A percentile compares a stretch with the other conserved stretches of the same genome.
These are phyloP conservation scores for Umbelopsis isabellina DNA, from an alignment of 192 early-diverging fungal genomes.

Conservation along the genomic window DNA sequence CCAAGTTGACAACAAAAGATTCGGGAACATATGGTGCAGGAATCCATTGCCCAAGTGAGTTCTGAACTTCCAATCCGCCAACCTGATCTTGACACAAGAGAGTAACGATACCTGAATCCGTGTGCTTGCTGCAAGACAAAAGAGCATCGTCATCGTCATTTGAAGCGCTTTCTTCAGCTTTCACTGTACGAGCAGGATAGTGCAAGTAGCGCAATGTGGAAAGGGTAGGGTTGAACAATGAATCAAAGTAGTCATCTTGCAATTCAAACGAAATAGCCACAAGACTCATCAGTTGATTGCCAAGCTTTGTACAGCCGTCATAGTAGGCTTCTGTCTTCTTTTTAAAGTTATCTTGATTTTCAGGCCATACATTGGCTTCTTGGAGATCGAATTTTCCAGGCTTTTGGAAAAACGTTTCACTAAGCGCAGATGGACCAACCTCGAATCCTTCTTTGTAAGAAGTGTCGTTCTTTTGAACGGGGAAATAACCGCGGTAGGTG, in stretches of 20 bases:
- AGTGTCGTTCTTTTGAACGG: slow-evolving; percentile 18
- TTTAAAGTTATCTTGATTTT: background rate
- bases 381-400: slow-evolving; percentile 5
- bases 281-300: slow-evolving; percentile 5
- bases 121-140: slow-evolving; percentile 16
- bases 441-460: slow-evolving; percentile 19
- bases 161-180: slow-evolving; percentile 1
- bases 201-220: slow-evolving; percentile 7
- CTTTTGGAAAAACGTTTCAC: background rate
- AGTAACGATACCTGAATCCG: background rate
- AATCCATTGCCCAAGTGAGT: slow-evolving; percentile 13
- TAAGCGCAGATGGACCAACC: background rate
- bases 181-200: slow-evolving; percentile 9
- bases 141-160: slow-evolving; percentile 17
- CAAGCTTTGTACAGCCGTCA: slow-evolving; percentile 1
- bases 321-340: slow-evolving; percentile 3
- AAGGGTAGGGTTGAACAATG: background rate
- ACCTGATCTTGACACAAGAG: slow-evolving; percentile 4
- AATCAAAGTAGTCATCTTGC: background rate
- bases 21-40: slow-evolving; percentile 14
- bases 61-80: background rate
- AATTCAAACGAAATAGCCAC: slow-evolving; percentile 10
- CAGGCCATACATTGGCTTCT: slow-evolving; percentile 5
- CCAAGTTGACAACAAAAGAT: slow-evolving; percentile 13
- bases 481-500: slow-evolving; percentile 16